Conservation (phyloP, 768 basidiomycete genomes). For the Suillus occidentalis region DNA sequence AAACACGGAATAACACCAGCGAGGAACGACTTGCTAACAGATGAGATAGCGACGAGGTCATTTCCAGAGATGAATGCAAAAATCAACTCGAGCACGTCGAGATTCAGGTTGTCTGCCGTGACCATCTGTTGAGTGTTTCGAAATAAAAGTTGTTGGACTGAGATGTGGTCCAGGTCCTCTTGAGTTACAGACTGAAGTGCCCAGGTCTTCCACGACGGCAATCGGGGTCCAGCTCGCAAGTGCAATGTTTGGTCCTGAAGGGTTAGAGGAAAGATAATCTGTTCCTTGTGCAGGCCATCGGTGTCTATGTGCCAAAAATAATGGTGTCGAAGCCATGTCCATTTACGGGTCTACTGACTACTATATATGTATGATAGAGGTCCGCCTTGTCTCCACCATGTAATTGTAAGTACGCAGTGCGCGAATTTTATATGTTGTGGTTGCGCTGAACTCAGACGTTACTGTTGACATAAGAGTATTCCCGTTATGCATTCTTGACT, state of each 20-base stretch:
- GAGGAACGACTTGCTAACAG: constrained; percentile 66
- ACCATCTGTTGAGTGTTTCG: constrained; percentile 36
- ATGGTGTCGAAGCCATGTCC: background rate
- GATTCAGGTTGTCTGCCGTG: constrained; percentile 64
- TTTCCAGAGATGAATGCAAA: constrained; percentile 49
- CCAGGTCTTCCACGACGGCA: background rate
- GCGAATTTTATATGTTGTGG: too few relatives aligned
- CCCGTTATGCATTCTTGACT: too few relatives aligned
- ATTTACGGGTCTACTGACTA: background rate
- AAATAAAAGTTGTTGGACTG: background rate
- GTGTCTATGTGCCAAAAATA: background rate
- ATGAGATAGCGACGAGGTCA: constrained; percentile 60
- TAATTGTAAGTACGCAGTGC: background rate
- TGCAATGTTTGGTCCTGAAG: background rate
- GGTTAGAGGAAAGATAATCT: background rate
- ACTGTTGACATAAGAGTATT: too few relatives aligned
- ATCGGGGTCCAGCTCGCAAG: background rate
- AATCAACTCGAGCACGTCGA: constrained; percentile 73
- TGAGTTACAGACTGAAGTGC: too few relatives aligned
- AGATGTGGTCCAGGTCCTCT: background rate
- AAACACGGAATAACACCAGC: constrained; percentile 62
- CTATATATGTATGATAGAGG: background rate
- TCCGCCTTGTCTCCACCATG: background rate
- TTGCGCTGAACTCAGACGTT: too few relatives aligned
- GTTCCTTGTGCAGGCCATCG: background rate